Conservation (phyloP, 2,329 filamentous ascomycete species). For the Calonectria fujianensis region DNA sequence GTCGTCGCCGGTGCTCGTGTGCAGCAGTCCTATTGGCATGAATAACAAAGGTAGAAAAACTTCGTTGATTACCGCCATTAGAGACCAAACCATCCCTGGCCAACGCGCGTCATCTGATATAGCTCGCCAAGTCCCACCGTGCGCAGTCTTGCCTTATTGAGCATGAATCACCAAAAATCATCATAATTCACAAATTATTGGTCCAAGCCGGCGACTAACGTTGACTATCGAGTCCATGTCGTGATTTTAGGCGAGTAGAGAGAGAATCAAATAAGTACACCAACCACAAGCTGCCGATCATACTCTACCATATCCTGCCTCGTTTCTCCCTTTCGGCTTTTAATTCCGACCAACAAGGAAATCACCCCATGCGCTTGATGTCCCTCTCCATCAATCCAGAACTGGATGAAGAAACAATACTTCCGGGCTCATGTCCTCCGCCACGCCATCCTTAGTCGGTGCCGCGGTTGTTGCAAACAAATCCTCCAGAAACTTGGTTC, state of each 20-base stretch:
- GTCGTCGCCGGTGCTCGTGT: neutral
- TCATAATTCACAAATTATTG: neutral
- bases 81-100: slow-evolving; percentile 37
- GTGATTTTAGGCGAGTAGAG: neutral
- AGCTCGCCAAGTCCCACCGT: slow-evolving; percentile 23
- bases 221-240: neutral
- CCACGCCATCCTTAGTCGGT: neutral
- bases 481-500: neutral
- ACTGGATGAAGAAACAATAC: slow-evolving; percentile 6
- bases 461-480: slow-evolving; percentile 35
- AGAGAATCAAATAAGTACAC: neutral
- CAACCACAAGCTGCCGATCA: neutral
- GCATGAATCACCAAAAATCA: slow-evolving; percentile 33
- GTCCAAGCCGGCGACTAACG: neutral
- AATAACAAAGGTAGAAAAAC: slow-evolving; percentile 11
- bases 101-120: slow-evolving; percentile 51
- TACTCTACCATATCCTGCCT: neutral
- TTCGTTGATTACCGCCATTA: neutral
- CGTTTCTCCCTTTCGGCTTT: neutral
- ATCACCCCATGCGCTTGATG: neutral
- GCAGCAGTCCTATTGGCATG: neutral
- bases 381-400: neutral
- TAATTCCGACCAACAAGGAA: neutral
- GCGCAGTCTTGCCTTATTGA: slow-evolving; percentile 2
- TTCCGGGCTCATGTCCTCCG: neutral